Conservation (phyloP, 2,329 filamentous ascomycete genomes). For the Monilinia aucupariae region DNA sequence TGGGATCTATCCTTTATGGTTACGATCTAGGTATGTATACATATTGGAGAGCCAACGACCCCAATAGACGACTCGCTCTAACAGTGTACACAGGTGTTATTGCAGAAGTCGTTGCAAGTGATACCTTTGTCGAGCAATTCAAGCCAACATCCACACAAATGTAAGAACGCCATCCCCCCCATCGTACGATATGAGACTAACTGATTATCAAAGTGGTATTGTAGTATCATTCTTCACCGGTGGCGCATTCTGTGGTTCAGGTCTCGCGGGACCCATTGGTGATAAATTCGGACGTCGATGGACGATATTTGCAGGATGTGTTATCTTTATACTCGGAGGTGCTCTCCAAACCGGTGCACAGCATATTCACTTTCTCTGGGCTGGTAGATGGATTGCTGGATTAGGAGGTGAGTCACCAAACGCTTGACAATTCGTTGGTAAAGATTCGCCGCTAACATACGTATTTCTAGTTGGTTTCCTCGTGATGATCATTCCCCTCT, state of each 20-base stretch:
- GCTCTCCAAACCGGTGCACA: conserved; percentile 65
- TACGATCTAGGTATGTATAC: conserved; percentile 49
- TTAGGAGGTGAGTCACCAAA: conserved; percentile 41
- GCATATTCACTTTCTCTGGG: conserved; percentile 56
- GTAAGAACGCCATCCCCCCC: conserved; percentile 20
- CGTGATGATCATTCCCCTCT: conserved; percentile 19
- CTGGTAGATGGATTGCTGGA: conserved; percentile 65
- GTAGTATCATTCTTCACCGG: conserved; percentile 75
- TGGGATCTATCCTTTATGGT: conserved; percentile 50
- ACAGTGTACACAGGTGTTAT: conserved; percentile 23
- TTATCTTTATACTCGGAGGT: conserved; percentile 69
- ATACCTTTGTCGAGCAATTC: conserved; percentile 41
- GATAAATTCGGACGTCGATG: conserved; percentile 62
- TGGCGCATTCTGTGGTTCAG: conserved; percentile 54
- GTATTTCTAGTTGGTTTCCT: conserved; percentile 13
- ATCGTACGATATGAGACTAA: neutral
- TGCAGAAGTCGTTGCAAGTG: conserved; percentile 41
- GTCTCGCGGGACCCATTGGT: conserved; percentile 43
- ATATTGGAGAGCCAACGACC: conserved; percentile 32
- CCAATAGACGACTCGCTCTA: conserved; percentile 18
- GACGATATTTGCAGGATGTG: conserved; percentile 66
- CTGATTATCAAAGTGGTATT: conserved; percentile 49
- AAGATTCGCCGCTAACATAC: neutral
- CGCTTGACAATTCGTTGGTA: too few species aligned
- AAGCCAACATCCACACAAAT: conserved; percentile 31